A percentile compares a stretch with the other conserved stretches of the same genome.
Evolutionary conservation across 2,329 filamentous ascomycete species (phyloP).

Genomic region (Seiridium cupressi): DNA sequence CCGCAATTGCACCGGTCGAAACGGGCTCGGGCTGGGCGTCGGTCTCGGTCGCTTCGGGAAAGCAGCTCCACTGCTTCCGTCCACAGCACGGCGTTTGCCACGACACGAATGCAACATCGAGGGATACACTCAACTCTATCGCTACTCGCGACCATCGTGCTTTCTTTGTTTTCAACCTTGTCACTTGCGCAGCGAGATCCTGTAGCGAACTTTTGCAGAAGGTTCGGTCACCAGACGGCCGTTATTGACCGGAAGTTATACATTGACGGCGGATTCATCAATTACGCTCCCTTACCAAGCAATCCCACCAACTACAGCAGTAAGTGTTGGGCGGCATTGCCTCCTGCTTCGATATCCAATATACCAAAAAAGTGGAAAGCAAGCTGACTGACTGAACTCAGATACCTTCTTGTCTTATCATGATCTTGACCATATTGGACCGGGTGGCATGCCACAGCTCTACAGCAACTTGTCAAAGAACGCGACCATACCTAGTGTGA

Average conservation of each 20-base stretch:
- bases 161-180: not conserved
- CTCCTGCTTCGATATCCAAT: too few species aligned
- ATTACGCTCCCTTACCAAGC: slow-evolving; percentile 48
- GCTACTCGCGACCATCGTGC: not conserved
- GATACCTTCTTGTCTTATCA: slow-evolving; percentile 11
- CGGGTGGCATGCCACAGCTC: slow-evolving; percentile 30
- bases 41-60: not conserved
- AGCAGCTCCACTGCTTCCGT: not conserved
- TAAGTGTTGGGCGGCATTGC: slow-evolving; percentile 28
- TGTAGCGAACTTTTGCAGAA: slow-evolving; percentile 50
- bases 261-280: slow-evolving; percentile 60
- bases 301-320: slow-evolving; percentile 54
- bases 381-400: slow-evolving; percentile 1
- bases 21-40: not conserved
- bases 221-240: slow-evolving; percentile 59
- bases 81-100: not conserved
- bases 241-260: slow-evolving; percentile 59
- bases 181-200: slow-evolving; percentile 41
- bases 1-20: not conserved
- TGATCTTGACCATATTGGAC: slow-evolving; percentile 8
- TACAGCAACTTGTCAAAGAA: slow-evolving; percentile 60
- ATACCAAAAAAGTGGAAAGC: not conserved
- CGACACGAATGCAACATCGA: not conserved
- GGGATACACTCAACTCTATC: not conserved
- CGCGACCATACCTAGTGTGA: slow-evolving; percentile 46